Evolutionary conservation across 73 alveolate species (phyloP).

Genomic region (Stentor roeselii): DNA sequence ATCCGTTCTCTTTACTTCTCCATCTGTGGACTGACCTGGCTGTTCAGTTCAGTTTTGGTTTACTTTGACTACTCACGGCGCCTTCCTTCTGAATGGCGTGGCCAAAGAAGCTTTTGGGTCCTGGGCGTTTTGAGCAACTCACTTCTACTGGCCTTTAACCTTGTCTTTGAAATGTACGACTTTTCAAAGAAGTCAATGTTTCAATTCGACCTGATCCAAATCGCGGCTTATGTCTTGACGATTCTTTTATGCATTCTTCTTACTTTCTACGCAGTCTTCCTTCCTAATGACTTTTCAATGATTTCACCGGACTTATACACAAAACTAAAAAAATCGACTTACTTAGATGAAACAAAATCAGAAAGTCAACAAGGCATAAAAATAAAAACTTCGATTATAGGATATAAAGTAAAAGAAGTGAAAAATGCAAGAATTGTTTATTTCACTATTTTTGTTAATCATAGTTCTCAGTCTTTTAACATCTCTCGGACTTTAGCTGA

Average conservation of each 20-base stretch:
- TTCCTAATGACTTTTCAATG: slow-evolving; percentile 1
- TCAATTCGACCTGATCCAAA: not conserved
- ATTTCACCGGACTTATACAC: not conserved
- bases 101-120: not conserved
- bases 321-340: not conserved
- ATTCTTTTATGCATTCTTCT: not conserved
- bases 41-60: not conserved
- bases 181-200: not conserved
- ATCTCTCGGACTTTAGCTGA: not conserved
- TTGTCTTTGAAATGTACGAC: not conserved
- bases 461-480: not conserved
- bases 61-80: slow-evolving; percentile 3
- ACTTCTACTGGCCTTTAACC: not conserved
- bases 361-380: not conserved
- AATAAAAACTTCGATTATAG: not conserved
- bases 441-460: not conserved
- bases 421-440: not conserved
- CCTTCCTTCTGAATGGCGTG: not conserved
- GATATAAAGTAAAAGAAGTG: not conserved
- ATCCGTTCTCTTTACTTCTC: not conserved
- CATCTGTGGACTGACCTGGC: not conserved
- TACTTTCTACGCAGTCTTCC: not conserved
- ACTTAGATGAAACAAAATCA: not conserved
- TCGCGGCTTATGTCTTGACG: not conserved
- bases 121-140: not conserved